Evolutionary conservation across 805 yeast genomes (phyloP), one percentile per base, ranked within the genome.

Genomic region (Cyberlindnera maritima): DNA sequence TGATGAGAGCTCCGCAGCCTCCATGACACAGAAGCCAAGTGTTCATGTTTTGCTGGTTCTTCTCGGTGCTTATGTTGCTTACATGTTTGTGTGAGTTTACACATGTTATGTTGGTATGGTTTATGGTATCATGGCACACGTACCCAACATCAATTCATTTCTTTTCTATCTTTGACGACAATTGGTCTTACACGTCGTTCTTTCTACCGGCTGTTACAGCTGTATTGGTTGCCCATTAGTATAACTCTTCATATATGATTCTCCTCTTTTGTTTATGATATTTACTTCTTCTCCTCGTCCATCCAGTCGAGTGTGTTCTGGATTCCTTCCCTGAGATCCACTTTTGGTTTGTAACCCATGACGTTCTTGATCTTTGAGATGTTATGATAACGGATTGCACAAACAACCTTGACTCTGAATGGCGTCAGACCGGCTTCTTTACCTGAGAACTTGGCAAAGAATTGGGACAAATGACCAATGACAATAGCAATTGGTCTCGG

Each of bases 351-450:
- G 65, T 94, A 94, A 2, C 85, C 96, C 47, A 94, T 72, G 15
- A 83, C 50, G 12, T 67, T 66, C 61, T 88, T 90, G 4, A 99
- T 98, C 67, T 90, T 92, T 32, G 86, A 59, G 52, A 94, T 90
- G 62, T 91, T 88, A 65, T 92, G 97, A 66, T 94, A 94, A 66
- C 99, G 84, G 52, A 79, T 80, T 18, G 98, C 98, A 68, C 97
- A 89, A 12, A 91, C 91, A 45, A 92, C 82, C 53, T 81, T 85
- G 19, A 90, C 99, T 68, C 98, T 81, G 70, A 92, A 94, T 2
- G 98, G 96, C 2, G 98, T 90, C 52, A 94, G 74, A n/a, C 95
- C 95, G 2, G 97, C 88, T 61, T 89, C 96, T 65, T 87, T 88
- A 2, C 92, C 88, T 3, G 79, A 60, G 8, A 91, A 54, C 44